Evolutionary conservation across 352 stramenopile species (phyloP).

Genomic region (Phytophthora europaea): DNA sequence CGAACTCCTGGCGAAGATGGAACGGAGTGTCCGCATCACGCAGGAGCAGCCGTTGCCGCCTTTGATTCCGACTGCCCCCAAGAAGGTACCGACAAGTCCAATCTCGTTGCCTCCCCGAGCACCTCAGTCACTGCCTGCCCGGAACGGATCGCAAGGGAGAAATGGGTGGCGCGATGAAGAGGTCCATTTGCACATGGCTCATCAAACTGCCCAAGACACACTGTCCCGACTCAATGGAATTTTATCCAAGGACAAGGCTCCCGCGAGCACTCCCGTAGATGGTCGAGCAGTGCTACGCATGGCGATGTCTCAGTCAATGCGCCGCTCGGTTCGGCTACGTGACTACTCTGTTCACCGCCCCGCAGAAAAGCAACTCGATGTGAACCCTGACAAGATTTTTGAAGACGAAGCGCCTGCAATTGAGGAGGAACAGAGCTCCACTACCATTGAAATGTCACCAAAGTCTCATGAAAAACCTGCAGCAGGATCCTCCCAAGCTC

Average conservation of each 20-base stretch:
- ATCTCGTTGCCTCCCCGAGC: constrained; percentile 47
- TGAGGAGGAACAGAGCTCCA: constrained; percentile 7
- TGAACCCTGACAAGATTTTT: constrained; percentile 82
- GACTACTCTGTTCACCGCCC: constrained; percentile 63
- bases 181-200: constrained; percentile 58
- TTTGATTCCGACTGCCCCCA: constrained; percentile 10
- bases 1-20: constrained; percentile 43
- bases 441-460: not conserved
- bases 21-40: constrained; percentile 43
- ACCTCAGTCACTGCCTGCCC: constrained; percentile 40
- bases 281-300: constrained; percentile 38
- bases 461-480: constrained; percentile 2
- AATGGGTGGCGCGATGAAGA: constrained; percentile 62
- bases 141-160: constrained; percentile 17
- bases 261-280: constrained; percentile 34
- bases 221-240: constrained; percentile 74
- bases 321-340: constrained; percentile 57
- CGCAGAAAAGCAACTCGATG: constrained; percentile 45
- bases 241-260: constrained; percentile 49
- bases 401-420: constrained; percentile 43
- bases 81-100: constrained; percentile 52
- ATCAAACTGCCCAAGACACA: constrained; percentile 73
- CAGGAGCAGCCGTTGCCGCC: constrained; percentile 32
- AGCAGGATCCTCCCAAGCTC: constrained; percentile 18
- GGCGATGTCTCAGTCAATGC: constrained; percentile 75